Conservation (phyloP, 202 grass and related monocot species). For the Musa balbisiana region DNA sequence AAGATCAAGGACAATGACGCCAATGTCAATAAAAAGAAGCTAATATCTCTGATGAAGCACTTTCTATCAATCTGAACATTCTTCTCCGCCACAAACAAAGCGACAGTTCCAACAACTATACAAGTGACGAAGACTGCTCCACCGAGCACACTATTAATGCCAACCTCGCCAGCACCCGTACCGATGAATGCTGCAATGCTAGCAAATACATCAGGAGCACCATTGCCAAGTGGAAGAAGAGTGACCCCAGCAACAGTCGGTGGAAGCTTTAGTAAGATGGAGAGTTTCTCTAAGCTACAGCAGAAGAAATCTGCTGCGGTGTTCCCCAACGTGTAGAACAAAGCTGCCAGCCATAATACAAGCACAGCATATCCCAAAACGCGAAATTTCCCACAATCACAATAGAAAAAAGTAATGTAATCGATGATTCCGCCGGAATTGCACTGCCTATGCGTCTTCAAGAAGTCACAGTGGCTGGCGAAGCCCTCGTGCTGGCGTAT, state of each 20-base stretch:
- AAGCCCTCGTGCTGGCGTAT: slow-evolving; percentile 54
- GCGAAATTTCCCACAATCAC: slow-evolving; percentile 51
- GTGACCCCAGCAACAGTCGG: slow-evolving; percentile 86
- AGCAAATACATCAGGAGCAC: slow-evolving; percentile 88
- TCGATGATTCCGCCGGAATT: slow-evolving; percentile 72
- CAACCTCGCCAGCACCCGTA: slow-evolving; percentile 66
- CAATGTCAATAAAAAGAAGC: slow-evolving; percentile 76
- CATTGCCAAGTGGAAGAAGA: slow-evolving; percentile 86
- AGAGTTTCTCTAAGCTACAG: slow-evolving; percentile 96
- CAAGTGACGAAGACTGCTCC: slow-evolving; percentile 96
- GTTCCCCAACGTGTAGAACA: slow-evolving; percentile 92
- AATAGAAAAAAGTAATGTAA: slow-evolving; percentile 80
- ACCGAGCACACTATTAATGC: slow-evolving; percentile 86
- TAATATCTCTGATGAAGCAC: slow-evolving; percentile 86
- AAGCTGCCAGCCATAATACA: slow-evolving; percentile 52
- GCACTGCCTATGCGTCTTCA: slow-evolving; percentile 58
- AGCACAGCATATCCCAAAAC: slow-evolving; percentile 63
- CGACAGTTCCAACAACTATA: slow-evolving; percentile 79
- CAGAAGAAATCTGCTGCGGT: slow-evolving; percentile 96
- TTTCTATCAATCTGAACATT: slow-evolving; percentile 86
- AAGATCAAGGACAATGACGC: slow-evolving; percentile 49
- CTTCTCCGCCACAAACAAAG: slow-evolving; percentile 70
- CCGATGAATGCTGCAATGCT: slow-evolving; percentile 90
- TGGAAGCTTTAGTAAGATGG: slow-evolving; percentile 59
- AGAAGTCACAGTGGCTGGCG: slow-evolving; percentile 56